These are phyloP conservation scores for Symbiodinium natans DNA, from an alignment of 73 alveolate species.

Conservation along the genomic window DNA sequence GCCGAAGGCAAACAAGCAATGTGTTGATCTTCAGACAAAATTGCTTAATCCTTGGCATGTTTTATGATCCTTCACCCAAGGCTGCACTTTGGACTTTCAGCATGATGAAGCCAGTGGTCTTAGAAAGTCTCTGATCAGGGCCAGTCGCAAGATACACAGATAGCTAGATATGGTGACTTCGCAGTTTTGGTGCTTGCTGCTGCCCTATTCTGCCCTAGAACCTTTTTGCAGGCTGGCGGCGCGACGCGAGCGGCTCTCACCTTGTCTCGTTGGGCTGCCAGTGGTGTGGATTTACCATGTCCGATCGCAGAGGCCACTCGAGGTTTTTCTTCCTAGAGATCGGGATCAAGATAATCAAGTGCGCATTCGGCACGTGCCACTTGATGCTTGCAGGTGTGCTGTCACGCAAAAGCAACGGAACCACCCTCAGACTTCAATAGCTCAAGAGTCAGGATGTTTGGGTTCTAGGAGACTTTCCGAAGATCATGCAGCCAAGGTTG, in stretches of 20 bases:
- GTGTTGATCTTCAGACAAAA: no score
- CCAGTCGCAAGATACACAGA: no score
- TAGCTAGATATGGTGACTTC: no score
- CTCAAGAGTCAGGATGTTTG: no score
- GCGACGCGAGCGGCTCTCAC: neutral
- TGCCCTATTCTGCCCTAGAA: neutral
- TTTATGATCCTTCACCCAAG: no score
- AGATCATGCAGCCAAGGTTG: neutral
- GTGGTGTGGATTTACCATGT: slow-evolving; percentile 2
- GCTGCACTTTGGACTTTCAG: neutral
- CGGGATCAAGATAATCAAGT: no score
- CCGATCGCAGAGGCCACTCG: neutral
- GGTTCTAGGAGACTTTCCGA: no score
- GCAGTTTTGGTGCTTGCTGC: no score
- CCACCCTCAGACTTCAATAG: neutral
- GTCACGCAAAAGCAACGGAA: neutral
- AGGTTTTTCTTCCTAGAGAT: neutral
- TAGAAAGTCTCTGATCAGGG: no score
- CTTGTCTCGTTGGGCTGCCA: neutral
- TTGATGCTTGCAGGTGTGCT: neutral
- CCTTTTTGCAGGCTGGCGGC: neutral
- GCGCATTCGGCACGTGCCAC: neutral
- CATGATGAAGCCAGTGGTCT: neutral
- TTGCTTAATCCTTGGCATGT: no score
- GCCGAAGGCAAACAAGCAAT: no score